Evolutionary conservation across 2,329 filamentous ascomycete genomes (phyloP).

Genomic region (Cercospora sp.): DNA sequence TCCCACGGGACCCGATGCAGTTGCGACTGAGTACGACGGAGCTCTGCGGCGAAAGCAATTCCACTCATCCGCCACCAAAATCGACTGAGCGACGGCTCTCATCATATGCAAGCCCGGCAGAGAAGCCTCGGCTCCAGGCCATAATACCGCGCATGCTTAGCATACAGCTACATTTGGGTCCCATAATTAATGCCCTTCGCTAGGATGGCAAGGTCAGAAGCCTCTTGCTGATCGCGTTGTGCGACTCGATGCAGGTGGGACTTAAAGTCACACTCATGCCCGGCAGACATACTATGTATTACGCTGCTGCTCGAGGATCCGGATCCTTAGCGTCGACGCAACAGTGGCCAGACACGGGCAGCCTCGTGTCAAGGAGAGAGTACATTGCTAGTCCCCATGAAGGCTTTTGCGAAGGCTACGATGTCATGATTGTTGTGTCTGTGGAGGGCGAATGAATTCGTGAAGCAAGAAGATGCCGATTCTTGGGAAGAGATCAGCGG

Average conservation of each 20-base stretch:
- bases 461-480: background rate
- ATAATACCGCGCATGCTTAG: background rate
- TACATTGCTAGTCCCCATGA: background rate
- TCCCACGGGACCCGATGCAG: background rate
- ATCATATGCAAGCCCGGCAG: background rate
- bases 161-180: background rate
- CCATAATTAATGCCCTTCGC: background rate
- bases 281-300: background rate
- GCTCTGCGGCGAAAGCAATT: background rate
- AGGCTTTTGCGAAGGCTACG: conserved; percentile 14
- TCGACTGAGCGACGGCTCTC: background rate
- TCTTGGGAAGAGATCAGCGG: background rate
- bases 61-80: background rate
- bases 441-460: background rate
- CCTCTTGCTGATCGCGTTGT: background rate
- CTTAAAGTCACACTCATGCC: background rate
- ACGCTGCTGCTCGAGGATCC: background rate
- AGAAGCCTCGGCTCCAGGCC: background rate
- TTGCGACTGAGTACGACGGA: background rate
- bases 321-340: background rate
- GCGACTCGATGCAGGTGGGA: background rate
- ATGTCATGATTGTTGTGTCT: conserved; percentile 10
- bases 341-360: background rate
- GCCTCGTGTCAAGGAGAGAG: background rate
- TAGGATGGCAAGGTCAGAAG: background rate